A percentile compares a stretch with the other conserved stretches of the same genome.
phyloP scores from a whole-genome alignment of 75 land plant species.

The Isoetes taiwanensis region DNA sequence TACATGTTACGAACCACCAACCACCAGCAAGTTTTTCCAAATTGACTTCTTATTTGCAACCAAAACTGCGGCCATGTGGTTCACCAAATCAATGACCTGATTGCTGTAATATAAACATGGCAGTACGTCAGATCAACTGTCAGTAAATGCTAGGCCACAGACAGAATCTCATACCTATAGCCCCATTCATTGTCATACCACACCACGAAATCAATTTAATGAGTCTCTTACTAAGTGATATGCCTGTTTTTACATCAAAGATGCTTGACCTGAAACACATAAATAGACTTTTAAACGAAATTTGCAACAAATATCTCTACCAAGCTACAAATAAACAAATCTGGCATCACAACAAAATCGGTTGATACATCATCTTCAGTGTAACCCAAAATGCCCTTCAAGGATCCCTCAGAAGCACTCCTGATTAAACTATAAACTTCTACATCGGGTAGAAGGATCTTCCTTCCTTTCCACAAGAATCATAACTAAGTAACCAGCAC shows the following conservation, averaged over 20 bases:
- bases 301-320: no score
- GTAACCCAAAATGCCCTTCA: constrained; percentile 4
- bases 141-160: neutral
- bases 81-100: neutral
- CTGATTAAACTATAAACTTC: no score
- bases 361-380: constrained; percentile 3
- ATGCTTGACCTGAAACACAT: constrained; percentile 3
- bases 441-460: constrained; percentile 50
- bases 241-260: neutral
- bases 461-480: constrained; percentile 57
- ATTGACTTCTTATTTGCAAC: neutral
- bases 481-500: constrained; percentile 65
- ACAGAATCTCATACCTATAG: no score
- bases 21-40: no score
- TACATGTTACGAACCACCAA: no score
- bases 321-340: no score
- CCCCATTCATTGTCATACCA: constrained; percentile 8
- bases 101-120: neutral
- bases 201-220: neutral
- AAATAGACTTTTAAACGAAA: neutral
- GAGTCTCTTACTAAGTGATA: neutral
- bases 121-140: no score
- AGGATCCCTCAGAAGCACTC: constrained; percentile 4
- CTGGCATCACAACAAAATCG: constrained; percentile 2
- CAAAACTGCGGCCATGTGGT: constrained; percentile 3